These are phyloP conservation scores for Fusarium dimerum DNA, from an alignment of 2,329 filamentous ascomycete species.

Conservation along the genomic window DNA sequence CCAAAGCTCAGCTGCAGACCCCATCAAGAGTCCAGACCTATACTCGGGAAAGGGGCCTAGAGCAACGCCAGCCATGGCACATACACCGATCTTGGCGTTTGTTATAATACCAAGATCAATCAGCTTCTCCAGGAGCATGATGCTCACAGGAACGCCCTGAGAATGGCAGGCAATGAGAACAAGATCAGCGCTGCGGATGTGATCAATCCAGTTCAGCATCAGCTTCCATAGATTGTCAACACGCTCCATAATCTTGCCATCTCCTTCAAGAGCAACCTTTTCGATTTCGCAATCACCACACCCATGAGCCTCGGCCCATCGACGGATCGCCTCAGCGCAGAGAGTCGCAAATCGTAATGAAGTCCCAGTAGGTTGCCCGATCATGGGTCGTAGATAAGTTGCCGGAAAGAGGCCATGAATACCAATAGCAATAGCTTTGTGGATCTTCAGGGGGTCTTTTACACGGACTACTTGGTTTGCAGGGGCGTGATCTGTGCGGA, in stretches of 20 bases:
- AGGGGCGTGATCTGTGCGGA: constrained; percentile 56
- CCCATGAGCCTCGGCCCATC: constrained; percentile 76
- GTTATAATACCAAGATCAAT: constrained; percentile 86
- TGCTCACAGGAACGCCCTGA: constrained; percentile 89
- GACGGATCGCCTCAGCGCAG: constrained; percentile 77
- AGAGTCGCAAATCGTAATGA: constrained; percentile 91
- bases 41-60: constrained; percentile 92
- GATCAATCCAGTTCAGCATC: constrained; percentile 90
- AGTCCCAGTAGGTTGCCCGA: constrained; percentile 93
- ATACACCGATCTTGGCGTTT: constrained; percentile 77
- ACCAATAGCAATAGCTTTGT: constrained; percentile 87
- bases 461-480: constrained; percentile 72
- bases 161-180: constrained; percentile 93
- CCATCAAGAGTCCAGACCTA: constrained; percentile 84
- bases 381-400: constrained; percentile 80
- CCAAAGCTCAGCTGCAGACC: constrained; percentile 90
- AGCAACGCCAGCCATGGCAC: constrained; percentile 88
- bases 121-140: constrained; percentile 90
- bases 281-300: constrained; percentile 80
- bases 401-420: constrained; percentile 94
- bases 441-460: constrained; percentile 70
- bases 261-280: constrained; percentile 91
- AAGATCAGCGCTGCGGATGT: constrained; percentile 84
- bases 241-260: constrained; percentile 86
- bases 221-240: constrained; percentile 94